These are phyloP conservation scores for Fusarium tanahbumbuense DNA, from an alignment of 2,329 filamentous ascomycete species.

Conservation along the genomic window DNA sequence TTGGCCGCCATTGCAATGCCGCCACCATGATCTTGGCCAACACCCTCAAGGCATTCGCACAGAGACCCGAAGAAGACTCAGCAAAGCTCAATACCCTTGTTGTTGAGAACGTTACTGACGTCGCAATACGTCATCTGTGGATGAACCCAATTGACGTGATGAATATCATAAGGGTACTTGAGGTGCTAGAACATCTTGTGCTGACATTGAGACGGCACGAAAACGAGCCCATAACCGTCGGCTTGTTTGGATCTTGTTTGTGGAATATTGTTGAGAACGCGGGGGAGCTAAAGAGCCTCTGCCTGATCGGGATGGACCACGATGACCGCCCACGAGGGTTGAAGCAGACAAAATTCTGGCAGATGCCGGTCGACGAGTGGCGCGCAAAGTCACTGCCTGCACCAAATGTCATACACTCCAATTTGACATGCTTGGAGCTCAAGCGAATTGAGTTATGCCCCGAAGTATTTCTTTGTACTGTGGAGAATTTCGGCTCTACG, in stretches of 20 bases:
- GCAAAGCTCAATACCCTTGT: slow-evolving; percentile 59
- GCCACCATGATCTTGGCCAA: slow-evolving; percentile 65
- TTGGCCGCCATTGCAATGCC: slow-evolving; percentile 58
- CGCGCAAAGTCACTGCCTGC: slow-evolving; percentile 53
- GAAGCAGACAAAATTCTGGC: slow-evolving; percentile 54
- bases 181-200: slow-evolving; percentile 58
- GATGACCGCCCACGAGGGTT: slow-evolving; percentile 53
- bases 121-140: slow-evolving; percentile 61
- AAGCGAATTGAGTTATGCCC: slow-evolving; percentile 56
- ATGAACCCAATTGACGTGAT: slow-evolving; percentile 63
- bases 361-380: slow-evolving; percentile 55
- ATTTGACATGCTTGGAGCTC: slow-evolving; percentile 58
- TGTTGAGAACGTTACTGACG: slow-evolving; percentile 63
- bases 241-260: slow-evolving; percentile 58
- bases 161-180: slow-evolving; percentile 60
- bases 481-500: slow-evolving; percentile 52
- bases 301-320: slow-evolving; percentile 59
- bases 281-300: slow-evolving; percentile 58
- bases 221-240: slow-evolving; percentile 49
- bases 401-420: slow-evolving; percentile 51
- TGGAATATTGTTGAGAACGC: slow-evolving; percentile 64
- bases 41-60: slow-evolving; percentile 61
- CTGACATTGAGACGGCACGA: slow-evolving; percentile 61
- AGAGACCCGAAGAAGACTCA: slow-evolving; percentile 59
- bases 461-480: slow-evolving; percentile 50